Evolutionary conservation across 768 basidiomycete species (phyloP).

Genomic region (Russula sp.): DNA sequence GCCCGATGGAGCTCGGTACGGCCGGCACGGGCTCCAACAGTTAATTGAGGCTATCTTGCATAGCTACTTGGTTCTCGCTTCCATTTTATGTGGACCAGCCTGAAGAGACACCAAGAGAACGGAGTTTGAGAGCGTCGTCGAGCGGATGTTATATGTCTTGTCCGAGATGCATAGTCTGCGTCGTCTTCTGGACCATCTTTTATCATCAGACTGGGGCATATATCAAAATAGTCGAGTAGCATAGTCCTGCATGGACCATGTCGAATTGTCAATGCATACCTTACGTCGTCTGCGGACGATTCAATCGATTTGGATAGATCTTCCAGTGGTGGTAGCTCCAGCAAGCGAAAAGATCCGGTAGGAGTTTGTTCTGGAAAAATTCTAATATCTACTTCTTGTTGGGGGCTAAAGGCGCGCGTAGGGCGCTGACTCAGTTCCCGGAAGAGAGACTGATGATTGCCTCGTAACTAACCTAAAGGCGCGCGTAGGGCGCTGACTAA

Average conservation of each 20-base stretch:
- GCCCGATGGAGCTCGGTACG: slow-evolving; percentile 77
- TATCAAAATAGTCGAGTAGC: slow-evolving; percentile 23
- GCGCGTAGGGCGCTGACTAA: too few species aligned
- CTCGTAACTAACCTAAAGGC: too few species aligned
- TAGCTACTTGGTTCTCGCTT: slow-evolving; percentile 51
- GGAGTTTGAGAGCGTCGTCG: slow-evolving; percentile 91
- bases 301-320: slow-evolving; percentile 66
- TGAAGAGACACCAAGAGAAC: slow-evolving; percentile 66
- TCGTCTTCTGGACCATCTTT: slow-evolving; percentile 74
- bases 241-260: slow-evolving; percentile 2
- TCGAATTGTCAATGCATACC: slow-evolving; percentile 10
- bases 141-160: slow-evolving; percentile 79
- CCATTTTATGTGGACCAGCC: slow-evolving; percentile 36
- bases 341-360: slow-evolving; percentile 57
- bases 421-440: too few species aligned
- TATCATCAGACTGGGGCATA: slow-evolving; percentile 21
- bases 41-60: slow-evolving; percentile 79
- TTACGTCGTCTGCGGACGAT: slow-evolving; percentile 36
- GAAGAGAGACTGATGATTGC: too few species aligned
- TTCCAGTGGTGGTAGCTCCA: slow-evolving; percentile 72
- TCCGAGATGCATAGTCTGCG: slow-evolving; percentile 79
- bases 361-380: slow-evolving; percentile 53
- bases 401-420: too few species aligned
- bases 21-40: slow-evolving; percentile 75
- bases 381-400: slow-evolving; percentile 47